Percentiles rank a stretch among this genome's conserved stretches.
Conservation (phyloP, 192 early-diverging fungal genomes). For the Nowakowskiella sp. region DNA sequence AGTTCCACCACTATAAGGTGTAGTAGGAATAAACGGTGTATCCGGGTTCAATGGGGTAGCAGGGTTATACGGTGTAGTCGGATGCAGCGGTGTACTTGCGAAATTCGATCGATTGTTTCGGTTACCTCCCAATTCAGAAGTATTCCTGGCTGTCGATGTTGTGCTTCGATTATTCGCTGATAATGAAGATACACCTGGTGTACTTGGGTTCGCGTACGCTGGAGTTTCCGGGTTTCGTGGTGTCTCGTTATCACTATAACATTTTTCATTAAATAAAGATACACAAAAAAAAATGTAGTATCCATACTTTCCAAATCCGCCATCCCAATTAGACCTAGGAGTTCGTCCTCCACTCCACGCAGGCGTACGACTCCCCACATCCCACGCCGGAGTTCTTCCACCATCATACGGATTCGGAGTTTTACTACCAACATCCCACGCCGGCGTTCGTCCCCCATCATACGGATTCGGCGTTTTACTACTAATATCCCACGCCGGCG, state of each 20-base stretch:
- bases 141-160: no score
- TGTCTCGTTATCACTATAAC: constrained; percentile 6
- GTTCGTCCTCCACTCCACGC: constrained; percentile 43
- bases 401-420: constrained; percentile 53
- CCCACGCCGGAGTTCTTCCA: constrained; percentile 62
- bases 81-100: constrained; percentile 12
- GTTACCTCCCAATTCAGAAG: no score
- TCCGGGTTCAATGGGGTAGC: constrained; percentile 19
- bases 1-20: constrained; percentile 4
- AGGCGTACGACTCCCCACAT: constrained; percentile 54
- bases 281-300: constrained; percentile 7
- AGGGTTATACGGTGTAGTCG: constrained; percentile 21
- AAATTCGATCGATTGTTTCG: no score
- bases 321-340: constrained; percentile 49
- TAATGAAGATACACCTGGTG: constrained; percentile 15
- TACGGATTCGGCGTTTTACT: constrained; percentile 12
- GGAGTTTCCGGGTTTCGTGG: constrained; percentile 21
- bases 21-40: constrained; percentile 16
- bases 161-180: no score
- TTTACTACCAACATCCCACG: constrained; percentile 50
- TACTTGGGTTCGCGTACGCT: constrained; percentile 11
- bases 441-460: constrained; percentile 23
- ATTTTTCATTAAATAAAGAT: constrained; percentile 6
- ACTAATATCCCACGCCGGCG: constrained; percentile 37
- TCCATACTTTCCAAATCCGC: constrained; percentile 28